Evolutionary conservation across 2,329 filamentous ascomycete species (phyloP).

Genomic region (Ceratocystis harringtonii): DNA sequence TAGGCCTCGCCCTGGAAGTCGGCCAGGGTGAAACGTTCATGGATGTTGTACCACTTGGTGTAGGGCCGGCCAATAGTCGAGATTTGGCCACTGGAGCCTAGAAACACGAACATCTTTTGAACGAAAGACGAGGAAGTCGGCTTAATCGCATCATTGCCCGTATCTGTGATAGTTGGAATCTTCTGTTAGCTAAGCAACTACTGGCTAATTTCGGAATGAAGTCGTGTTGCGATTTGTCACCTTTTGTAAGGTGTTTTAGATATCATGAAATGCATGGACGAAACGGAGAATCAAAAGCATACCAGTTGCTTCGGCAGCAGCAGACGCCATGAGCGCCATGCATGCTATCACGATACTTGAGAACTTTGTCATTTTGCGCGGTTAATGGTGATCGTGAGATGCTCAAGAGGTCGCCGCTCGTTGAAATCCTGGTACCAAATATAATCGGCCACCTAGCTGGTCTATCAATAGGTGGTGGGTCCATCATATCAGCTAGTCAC

Average conservation of each 20-base stretch:
- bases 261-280: neutral
- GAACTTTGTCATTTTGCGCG: conserved; percentile 14
- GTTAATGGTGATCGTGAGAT: neutral
- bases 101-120: conserved; percentile 7
- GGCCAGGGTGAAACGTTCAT: conserved; percentile 68
- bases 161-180: neutral
- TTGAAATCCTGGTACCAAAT: neutral
- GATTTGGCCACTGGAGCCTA: conserved; percentile 22
- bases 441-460: conserved; percentile 11
- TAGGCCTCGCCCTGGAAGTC: conserved; percentile 83
- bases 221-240: neutral
- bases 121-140: conserved; percentile 10
- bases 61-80: conserved; percentile 46
- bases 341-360: conserved; percentile 13
- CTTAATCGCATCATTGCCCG: neutral
- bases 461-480: conserved; percentile 8
- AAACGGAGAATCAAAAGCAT: neutral
- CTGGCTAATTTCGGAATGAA: neutral
- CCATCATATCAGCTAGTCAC: neutral
- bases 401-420: neutral
- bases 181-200: neutral
- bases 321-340: conserved; percentile 13
- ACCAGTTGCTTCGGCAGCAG: conserved; percentile 13
- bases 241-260: neutral
- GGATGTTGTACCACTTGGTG: conserved; percentile 93